These are phyloP conservation scores for Starmerella cellae DNA, from an alignment of 805 yeast genomes.

Conservation along the genomic window DNA sequence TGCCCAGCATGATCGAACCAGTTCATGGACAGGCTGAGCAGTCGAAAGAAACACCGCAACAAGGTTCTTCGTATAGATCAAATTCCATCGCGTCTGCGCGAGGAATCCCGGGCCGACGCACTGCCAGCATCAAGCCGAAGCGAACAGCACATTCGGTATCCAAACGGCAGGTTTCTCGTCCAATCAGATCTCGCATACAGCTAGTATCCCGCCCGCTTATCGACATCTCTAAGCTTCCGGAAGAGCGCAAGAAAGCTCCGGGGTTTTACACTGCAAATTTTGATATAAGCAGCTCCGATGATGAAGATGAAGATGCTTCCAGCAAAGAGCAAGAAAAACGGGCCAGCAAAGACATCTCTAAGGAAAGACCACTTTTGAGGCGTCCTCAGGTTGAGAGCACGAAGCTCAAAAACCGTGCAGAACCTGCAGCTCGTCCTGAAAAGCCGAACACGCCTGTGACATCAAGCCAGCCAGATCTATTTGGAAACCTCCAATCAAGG, in stretches of 20 bases:
- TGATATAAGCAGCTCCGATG: slow-evolving; percentile 25
- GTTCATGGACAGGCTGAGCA: not conserved
- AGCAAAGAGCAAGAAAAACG: not conserved
- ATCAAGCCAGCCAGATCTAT: too few relatives aligned
- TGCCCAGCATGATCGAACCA: not conserved
- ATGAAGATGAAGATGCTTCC: slow-evolving; percentile 22
- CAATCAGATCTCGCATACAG: slow-evolving; percentile 9
- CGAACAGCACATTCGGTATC: not conserved
- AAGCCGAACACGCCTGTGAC: too few relatives aligned
- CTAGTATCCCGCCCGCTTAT: slow-evolving; percentile 14
- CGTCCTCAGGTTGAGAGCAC: slow-evolving; percentile 13
- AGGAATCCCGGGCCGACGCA: not conserved
- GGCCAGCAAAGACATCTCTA: not conserved
- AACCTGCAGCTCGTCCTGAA: too few relatives aligned
- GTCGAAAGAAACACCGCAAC: too few relatives aligned
- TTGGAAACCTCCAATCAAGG: too few relatives aligned
- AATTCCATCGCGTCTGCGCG: not conserved
- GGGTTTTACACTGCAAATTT: slow-evolving; percentile 28
- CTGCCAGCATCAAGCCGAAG: not conserved
- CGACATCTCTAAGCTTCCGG: slow-evolving; percentile 13
- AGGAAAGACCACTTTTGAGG: not conserved
- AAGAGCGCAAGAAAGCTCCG: slow-evolving; percentile 22
- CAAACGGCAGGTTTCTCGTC: not conserved
- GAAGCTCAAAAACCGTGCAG: not conserved
- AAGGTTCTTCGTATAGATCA: too few relatives aligned